Conservation (phyloP, 352 stramenopile species). For the Vaucheria bursata region DNA sequence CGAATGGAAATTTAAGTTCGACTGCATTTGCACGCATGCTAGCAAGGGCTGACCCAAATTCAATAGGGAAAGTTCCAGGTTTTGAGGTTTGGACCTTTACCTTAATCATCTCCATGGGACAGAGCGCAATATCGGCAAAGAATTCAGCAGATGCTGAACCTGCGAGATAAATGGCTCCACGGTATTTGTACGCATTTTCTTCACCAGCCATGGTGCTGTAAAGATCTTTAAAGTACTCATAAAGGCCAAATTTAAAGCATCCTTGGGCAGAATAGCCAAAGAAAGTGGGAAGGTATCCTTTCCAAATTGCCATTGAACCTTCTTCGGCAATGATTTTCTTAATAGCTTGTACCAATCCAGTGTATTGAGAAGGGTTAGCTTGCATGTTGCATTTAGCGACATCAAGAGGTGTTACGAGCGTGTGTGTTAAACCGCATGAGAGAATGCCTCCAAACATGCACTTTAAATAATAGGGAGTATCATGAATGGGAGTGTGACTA, state of each 20-base stretch:
- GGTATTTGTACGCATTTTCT: conserved; percentile 82
- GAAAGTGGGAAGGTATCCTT: conserved; percentile 78
- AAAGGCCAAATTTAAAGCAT: conserved; percentile 72
- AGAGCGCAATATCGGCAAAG: conserved; percentile 81
- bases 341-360: conserved; percentile 61
- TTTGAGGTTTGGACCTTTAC: conserved; percentile 54
- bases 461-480: conserved; percentile 82
- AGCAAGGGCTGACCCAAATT: conserved; percentile 69
- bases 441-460: conserved; percentile 83
- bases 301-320: conserved; percentile 66
- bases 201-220: conserved; percentile 77
- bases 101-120: conserved; percentile 89
- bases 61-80: conserved; percentile 42
- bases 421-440: conserved; percentile 82
- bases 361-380: conserved; percentile 66
- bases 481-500: conserved; percentile 52
- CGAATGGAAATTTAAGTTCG: conserved; percentile 77
- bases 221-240: conserved; percentile 89
- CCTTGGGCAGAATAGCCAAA: conserved; percentile 76
- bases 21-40: conserved; percentile 67
- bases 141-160: conserved; percentile 83
- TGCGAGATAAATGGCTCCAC: conserved; percentile 73
- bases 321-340: conserved; percentile 69
- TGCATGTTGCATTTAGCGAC: conserved; percentile 88
- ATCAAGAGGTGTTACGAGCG: conserved; percentile 78